Evolutionary conservation across 345 rosid species (phyloP).

Genomic region (Salix arbutifolia): DNA sequence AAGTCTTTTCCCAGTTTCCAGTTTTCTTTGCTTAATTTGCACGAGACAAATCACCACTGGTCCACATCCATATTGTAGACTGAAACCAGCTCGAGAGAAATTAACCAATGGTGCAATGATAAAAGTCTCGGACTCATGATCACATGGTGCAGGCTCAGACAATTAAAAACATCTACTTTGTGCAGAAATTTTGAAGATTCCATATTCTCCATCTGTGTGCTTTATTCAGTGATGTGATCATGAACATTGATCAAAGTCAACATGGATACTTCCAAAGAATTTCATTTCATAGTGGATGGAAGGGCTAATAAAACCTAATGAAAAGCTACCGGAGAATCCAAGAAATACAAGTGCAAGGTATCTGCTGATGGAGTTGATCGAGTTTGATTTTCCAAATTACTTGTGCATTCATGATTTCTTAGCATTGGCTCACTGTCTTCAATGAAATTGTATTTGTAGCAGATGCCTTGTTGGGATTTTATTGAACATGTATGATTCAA

Average conservation of each 20-base stretch:
- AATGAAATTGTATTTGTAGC: too few relatives aligned
- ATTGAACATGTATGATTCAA: too few relatives aligned
- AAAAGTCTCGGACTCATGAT: not conserved
- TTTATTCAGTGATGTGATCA: not conserved
- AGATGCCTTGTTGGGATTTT: too few relatives aligned
- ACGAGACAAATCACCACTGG: not conserved
- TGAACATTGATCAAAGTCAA: not conserved
- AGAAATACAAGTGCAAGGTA: not conserved
- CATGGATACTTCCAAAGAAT: not conserved
- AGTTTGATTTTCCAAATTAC: not conserved
- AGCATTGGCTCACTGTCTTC: too few relatives aligned
- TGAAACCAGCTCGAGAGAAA: not conserved
- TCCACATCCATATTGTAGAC: not conserved
- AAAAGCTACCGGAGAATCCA: not conserved
- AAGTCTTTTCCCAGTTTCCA: not conserved
- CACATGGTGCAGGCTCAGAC: not conserved
- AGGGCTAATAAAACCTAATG: not conserved
- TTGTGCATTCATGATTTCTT: not conserved
- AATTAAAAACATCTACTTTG: not conserved
- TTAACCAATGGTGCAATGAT: not conserved
- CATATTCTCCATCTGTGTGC: not conserved
- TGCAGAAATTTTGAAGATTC: not conserved
- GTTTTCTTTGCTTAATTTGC: not conserved
- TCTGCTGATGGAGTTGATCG: not conserved
- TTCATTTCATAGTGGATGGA: not conserved